A percentile compares a stretch with the other conserved stretches of the same genome.
phyloP scores from a whole-genome alignment of 73 alveolate species.

The Stentor roeselii region DNA sequence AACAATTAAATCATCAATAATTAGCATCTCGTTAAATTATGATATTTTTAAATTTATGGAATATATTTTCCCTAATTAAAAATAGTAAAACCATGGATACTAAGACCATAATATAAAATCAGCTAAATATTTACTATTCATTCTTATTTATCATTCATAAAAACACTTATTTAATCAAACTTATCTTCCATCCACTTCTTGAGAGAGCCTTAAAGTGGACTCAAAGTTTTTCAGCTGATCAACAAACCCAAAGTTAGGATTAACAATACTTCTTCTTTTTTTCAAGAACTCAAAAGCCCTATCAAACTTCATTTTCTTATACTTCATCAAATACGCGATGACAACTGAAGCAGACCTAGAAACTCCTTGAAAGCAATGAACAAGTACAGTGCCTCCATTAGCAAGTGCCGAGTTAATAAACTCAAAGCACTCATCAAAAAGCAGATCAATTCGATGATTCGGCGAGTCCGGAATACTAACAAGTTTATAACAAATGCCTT shows the following conservation, averaged over 20 bases:
- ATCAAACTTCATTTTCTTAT: conserved; percentile 57
- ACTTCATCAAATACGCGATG: conserved; percentile 78
- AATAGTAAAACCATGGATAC: too few relatives aligned
- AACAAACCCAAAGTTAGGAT: conserved; percentile 82
- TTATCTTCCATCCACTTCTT: too few relatives aligned
- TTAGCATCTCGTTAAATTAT: too few relatives aligned
- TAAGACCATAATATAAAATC: too few relatives aligned
- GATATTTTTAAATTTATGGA: too few relatives aligned
- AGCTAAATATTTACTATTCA: too few relatives aligned
- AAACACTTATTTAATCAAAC: too few relatives aligned
- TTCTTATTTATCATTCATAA: too few relatives aligned
- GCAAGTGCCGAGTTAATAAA: not conserved
- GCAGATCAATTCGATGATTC: not conserved
- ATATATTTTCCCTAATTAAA: too few relatives aligned
- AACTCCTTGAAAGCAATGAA: conserved; percentile 87
- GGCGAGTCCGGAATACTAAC: conserved; percentile 1
- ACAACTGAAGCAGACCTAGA: conserved; percentile 85
- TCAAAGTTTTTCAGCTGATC: conserved; percentile 75
- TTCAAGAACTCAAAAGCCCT: conserved; percentile 67
- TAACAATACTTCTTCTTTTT: conserved; percentile 62
- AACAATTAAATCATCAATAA: too few relatives aligned
- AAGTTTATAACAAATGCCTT: not conserved
- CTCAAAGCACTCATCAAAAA: not conserved
- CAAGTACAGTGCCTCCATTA: conserved; percentile 62
- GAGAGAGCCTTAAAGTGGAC: too few relatives aligned